These are phyloP conservation scores for Antitrichia curtipendula DNA, from an alignment of 225 moss, liverwort and hornwort genomes.

Conservation along the genomic window DNA sequence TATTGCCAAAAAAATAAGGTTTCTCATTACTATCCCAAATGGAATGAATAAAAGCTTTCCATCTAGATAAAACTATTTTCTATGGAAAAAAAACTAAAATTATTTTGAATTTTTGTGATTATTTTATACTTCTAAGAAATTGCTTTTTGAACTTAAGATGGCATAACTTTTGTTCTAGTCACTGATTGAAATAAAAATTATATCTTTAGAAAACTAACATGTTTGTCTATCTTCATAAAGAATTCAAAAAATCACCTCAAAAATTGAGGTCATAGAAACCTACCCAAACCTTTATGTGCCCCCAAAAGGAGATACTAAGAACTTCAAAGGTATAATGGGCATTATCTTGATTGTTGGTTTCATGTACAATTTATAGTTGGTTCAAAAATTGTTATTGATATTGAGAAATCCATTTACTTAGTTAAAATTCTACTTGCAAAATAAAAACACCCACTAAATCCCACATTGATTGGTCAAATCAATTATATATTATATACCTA, in stretches of 20 bases:
- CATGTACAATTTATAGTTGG: background rate
- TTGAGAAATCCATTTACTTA: background rate
- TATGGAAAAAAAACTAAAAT: background rate
- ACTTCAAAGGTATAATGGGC: background rate
- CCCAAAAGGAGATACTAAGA: fast-evolving
- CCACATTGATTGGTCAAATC: background rate
- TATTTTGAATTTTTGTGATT: background rate
- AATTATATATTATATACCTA: no score
- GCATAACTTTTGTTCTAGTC: background rate
- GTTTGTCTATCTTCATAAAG: background rate
- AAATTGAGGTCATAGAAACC: no score
- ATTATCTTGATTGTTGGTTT: background rate
- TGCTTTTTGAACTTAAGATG: no score
- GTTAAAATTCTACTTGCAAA: background rate
- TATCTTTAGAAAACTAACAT: fast-evolving
- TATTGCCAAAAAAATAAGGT: background rate
- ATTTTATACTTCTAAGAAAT: background rate
- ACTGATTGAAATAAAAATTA: background rate
- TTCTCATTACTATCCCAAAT: background rate
- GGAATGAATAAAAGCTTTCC: background rate
- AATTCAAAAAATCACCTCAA: background rate
- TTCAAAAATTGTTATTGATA: background rate
- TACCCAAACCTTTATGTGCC: background rate
- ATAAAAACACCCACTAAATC: background rate
- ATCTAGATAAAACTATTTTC: background rate